These are phyloP conservation scores for Suhomyces wounanorum DNA, from an alignment of 1,139 yeast species.

Conservation along the genomic window DNA sequence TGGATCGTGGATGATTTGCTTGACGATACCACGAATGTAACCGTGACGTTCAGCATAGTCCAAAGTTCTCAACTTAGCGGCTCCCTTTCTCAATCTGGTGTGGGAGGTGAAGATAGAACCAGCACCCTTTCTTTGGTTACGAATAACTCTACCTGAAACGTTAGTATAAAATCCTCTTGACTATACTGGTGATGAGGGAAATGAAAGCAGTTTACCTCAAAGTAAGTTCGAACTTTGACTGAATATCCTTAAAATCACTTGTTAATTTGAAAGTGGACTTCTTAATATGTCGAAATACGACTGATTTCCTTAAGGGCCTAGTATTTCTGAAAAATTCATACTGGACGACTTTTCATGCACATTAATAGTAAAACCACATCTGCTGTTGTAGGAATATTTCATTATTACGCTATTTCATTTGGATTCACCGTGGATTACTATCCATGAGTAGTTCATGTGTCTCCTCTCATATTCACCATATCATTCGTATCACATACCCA, in stretches of 20 bases:
- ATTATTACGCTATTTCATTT: background rate
- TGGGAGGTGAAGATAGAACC: conserved; percentile 99
- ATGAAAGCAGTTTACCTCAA: conserved; percentile 19
- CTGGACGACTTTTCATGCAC: background rate
- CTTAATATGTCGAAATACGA: too few species aligned
- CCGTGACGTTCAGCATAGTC: conserved; percentile 99
- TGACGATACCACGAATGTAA: conserved; percentile 98
- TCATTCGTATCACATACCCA: conserved; percentile 15
- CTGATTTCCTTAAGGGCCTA: background rate
- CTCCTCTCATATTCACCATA: background rate
- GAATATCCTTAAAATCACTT: background rate
- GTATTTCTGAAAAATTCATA: background rate
- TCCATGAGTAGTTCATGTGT: background rate
- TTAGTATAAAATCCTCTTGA: conserved; percentile 66
- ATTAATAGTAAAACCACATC: background rate
- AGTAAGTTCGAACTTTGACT: background rate
- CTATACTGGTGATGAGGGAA: background rate
- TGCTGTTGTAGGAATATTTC: background rate
- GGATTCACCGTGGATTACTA: background rate
- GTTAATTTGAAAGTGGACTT: background rate
- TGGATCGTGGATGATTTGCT: conserved; percentile 96
- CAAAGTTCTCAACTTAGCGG: conserved; percentile 99
- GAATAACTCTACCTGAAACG: conserved; percentile 95
- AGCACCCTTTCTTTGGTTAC: conserved; percentile 99
- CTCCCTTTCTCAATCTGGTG: conserved; percentile 99